Evolutionary conservation across 2,329 filamentous ascomycete genomes (phyloP), one percentile per base, ranked within the genome.

Genomic region (Exophiala dermatitidis): DNA sequence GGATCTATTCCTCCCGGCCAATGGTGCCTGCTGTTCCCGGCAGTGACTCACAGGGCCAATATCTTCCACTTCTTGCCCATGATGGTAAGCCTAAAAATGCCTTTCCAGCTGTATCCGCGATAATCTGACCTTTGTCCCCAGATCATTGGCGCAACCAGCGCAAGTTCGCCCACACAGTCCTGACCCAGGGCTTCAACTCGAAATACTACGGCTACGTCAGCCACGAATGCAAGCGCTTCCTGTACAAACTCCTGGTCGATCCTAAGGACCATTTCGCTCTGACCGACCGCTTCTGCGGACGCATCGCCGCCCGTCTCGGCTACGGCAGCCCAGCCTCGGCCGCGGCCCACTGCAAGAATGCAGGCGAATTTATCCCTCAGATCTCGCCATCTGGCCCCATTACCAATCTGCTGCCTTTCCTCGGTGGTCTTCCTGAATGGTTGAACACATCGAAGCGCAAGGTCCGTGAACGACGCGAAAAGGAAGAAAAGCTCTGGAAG

Each of bases 401-500:
- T 44, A 62, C 61, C 52, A 64, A 64, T 44, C 53, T 62, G 3
- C 5, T 64, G 49, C 60, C 61, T 32, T 58, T 62, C 53, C 55
- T 63, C 28, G 56, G 61, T 42, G 53, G 57, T 31, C 58, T 64
- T 28, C 62, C 62, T 3, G 61, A 63, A 41, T 63, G 60, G 56
- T 44, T 64, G n/a, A 62, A 63, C 49, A 56, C 61, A 3, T 63
- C 60, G 2, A 62, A 62, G 29, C 47, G 42, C 38, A 52, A 51
- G 10, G 61, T 63, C 3, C 61, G 61, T 50, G 56, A 63, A 41
- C 57, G 61, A 55, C 59, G 61, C 49, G 61, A 64, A 48, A 64
- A 64, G 53, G 61, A 63, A 50, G 62, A 64, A 44, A 62, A 62
- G 50, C 56, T 64, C n/a, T 61, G 62, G 60, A 62, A 64, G 48